These are phyloP conservation scores for Hordeum marinum DNA, from an alignment of 176 grass and related monocot genomes.

Conservation along the genomic window DNA sequence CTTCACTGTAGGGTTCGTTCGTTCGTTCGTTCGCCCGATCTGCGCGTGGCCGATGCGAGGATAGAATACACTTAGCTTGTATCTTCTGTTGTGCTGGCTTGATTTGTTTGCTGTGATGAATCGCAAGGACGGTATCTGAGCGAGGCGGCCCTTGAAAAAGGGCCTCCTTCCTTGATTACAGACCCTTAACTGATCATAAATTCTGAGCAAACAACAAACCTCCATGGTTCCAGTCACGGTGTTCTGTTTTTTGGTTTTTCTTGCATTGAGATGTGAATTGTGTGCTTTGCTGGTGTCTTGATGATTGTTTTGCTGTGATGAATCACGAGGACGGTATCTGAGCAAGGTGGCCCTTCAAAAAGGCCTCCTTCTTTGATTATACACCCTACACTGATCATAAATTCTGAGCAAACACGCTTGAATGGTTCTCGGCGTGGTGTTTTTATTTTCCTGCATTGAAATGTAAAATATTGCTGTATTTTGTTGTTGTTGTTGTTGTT, in stretches of 20 bases:
- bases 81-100: background rate
- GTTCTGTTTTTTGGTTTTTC: no score
- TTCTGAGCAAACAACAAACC: background rate
- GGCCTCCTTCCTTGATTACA: background rate
- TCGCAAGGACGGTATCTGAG: slow-evolving; percentile 20
- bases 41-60: no score
- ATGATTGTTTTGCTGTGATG: background rate
- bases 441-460: no score
- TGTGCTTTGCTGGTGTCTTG: no score
- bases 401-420: background rate
- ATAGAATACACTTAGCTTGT: background rate
- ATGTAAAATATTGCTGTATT: background rate
- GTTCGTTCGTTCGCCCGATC: no score
- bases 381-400: background rate
- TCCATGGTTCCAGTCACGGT: no score
- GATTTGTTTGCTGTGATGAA: background rate
- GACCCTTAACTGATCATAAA: background rate
- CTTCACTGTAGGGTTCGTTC: no score
- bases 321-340: slow-evolving; percentile 20
- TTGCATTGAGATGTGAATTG: no score
- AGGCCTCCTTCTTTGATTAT: slow-evolving; percentile 4
- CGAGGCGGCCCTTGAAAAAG: background rate
- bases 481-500: background rate
- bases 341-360: background rate
- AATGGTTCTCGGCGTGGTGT: rapidly evolving